Percentiles rank a stretch among this genome's conserved stretches.
Evolutionary conservation across 1,284 basidiomycete genomes (phyloP).

Genomic region (Butyriboletus appendiculatus): DNA sequence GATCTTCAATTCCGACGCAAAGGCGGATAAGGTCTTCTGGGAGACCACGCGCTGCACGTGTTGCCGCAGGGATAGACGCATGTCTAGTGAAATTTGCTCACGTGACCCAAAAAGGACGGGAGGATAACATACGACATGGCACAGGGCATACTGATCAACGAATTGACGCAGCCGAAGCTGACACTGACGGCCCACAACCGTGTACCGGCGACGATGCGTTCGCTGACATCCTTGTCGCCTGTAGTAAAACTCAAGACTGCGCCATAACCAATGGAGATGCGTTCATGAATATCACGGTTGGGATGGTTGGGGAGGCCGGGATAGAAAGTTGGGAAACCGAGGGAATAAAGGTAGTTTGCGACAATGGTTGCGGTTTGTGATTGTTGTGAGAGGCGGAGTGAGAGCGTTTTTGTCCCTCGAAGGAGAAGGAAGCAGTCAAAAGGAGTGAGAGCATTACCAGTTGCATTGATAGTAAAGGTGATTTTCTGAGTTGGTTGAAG

Average conservation of each 20-base stretch:
- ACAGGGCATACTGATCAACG: conserved; percentile 99
- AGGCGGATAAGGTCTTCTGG: conserved; percentile 98
- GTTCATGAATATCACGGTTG: conserved; percentile 84
- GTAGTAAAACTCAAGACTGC: conserved; percentile 96
- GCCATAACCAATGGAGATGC: conserved; percentile 88
- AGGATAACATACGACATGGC: conserved; percentile 88
- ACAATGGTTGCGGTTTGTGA: conserved; percentile 84
- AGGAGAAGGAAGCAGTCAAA: conserved; percentile 97
- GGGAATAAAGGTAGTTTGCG: conserved; percentile 81
- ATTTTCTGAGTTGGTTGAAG: conserved; percentile 57
- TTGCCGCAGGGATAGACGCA: conserved; percentile 94
- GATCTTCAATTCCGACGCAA: conserved; percentile 98
- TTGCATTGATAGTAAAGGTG: conserved; percentile 92
- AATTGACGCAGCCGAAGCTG: conserved; percentile 98
- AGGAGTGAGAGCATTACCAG: conserved; percentile 95
- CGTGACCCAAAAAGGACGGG: conserved; percentile 11
- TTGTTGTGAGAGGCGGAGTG: conserved; percentile 95
- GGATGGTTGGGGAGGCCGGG: conserved; percentile 89
- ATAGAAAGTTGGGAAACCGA: conserved; percentile 95
- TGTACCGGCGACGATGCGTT: conserved; percentile 91
- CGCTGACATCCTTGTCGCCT: conserved; percentile 87
- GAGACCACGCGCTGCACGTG: conserved; percentile 89
- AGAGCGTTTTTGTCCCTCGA: conserved; percentile 95
- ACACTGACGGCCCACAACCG: conserved; percentile 98
- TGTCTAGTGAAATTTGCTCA: conserved; percentile 56